Percentiles rank a stretch among this genome's conserved stretches.
Conservation (phyloP, 495 filamentous ascomycete genomes). For the Talaromyces borbonicus region DNA sequence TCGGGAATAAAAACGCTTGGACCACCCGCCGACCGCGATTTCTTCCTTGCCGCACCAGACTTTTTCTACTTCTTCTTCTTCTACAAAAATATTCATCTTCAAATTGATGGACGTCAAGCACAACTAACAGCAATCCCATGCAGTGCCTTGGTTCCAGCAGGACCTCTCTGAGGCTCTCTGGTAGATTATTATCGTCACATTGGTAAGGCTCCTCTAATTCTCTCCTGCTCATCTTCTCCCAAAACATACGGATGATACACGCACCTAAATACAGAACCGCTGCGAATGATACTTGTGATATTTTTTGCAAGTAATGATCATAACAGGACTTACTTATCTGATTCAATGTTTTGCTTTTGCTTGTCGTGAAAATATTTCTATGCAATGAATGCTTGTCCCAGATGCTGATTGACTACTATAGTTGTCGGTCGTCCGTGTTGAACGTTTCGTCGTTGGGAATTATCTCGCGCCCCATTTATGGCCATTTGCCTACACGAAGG, state of each 20-base stretch:
- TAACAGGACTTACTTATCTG: conserved; percentile 20
- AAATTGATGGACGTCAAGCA: too few species aligned
- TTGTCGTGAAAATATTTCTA: background rate
- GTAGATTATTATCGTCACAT: conserved; percentile 9
- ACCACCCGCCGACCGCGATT: conserved; percentile 19
- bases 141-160: conserved; percentile 27
- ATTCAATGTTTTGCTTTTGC: conserved; percentile 10
- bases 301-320: conserved; percentile 29
- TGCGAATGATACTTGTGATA: conserved; percentile 70
- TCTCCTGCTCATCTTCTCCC: conserved; percentile 2
- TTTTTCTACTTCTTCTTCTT: conserved; percentile 12
- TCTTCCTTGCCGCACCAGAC: conserved; percentile 13
- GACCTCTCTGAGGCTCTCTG: conserved; percentile 18
- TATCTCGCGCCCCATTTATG: background rate
- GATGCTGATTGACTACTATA: background rate
- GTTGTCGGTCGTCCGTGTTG: background rate
- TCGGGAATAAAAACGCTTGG: conserved; percentile 22
- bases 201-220: conserved; percentile 24
- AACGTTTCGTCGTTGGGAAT: background rate
- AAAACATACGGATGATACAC: conserved; percentile 40
- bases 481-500: conserved; percentile 5
- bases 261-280: conserved; percentile 65
- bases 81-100: conserved; percentile 9
- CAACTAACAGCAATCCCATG: conserved; percentile 20
- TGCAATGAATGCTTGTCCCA: background rate